Evolutionary conservation across 768 basidiomycete species (phyloP), one percentile per base, ranked within the genome.

Genomic region (Porphyrellus cyaneotinctus): DNA sequence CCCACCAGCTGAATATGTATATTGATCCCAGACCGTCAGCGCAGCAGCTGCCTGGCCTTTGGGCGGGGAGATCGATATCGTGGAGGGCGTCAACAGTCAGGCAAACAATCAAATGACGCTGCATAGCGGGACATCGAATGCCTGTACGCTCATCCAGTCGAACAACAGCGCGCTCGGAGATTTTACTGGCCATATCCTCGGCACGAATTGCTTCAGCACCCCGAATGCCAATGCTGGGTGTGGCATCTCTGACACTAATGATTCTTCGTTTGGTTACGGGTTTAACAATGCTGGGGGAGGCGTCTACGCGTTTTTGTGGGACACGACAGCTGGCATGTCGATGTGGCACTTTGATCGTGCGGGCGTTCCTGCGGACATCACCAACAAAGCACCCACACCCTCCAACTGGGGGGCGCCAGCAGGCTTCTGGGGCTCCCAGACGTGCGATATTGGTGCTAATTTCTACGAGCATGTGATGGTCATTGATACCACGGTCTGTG

Each of bases 31-130:
- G 72, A 71, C 75, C 4, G 71, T 74, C 39, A 81, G 82, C 9
- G 26, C 72, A 76, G 2, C 61, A 75, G 26, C 26, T 28, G 5
- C 26, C 41, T 84, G 82, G 83, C 81, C 81, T 4, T 17, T 31
- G 22, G 67, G 54, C 23, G 83, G 82, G 53, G 87, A 90, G 65
- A 84, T 88, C 43, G 89, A 91, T 60, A 78, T 88, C 46, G 64
- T 90, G 10, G 89, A 91, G 62, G 85, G 86, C 17, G 85, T 90
- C 49, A 80, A 90, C 58, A 60, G 76, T 23, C 75, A 79, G 61
- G 54, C 68, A 1, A 70, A 64, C 26, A 88, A 91, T 58, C 84
- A 83, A 53, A 79, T 80, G 66, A 81, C 87, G 1, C 72, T 89
- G 6, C 88, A 90, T 64, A 83, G 78, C 18, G 71, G 76, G 9